Conservation (phyloP, 1,284 basidiomycete species). For the Spongiforma sp. region DNA sequence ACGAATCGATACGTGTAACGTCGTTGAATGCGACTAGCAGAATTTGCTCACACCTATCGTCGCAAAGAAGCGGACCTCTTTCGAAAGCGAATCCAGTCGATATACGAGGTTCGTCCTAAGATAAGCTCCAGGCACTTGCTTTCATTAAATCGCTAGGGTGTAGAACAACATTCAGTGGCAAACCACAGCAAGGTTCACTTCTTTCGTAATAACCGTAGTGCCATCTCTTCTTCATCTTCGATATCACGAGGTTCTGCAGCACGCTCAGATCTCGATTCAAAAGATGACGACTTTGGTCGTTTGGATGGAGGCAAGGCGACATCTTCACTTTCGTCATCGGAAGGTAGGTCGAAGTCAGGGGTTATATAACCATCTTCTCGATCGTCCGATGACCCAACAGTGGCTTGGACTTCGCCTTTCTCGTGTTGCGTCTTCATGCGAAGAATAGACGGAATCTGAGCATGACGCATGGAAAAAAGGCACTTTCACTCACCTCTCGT, state of each 20-base stretch:
- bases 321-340: slow-evolving; percentile 46
- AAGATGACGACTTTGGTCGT: slow-evolving; percentile 38
- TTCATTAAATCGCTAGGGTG: too few relatives aligned
- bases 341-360: slow-evolving; percentile 69
- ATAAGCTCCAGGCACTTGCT: not conserved
- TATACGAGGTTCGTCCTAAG: not conserved
- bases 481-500: slow-evolving; percentile 47
- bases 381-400: slow-evolving; percentile 42
- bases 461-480: not conserved
- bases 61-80: not conserved
- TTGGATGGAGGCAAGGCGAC: slow-evolving; percentile 45
- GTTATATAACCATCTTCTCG: slow-evolving; percentile 76
- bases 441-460: slow-evolving; percentile 7
- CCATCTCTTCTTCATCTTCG: slow-evolving; percentile 60
- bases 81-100: not conserved
- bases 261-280: slow-evolving; percentile 7
- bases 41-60: slow-evolving; percentile 23
- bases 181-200: slow-evolving; percentile 19
- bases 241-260: slow-evolving; percentile 29
- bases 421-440: slow-evolving; percentile 29
- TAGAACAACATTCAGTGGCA: too few relatives aligned
- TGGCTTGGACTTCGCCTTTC: slow-evolving; percentile 29
- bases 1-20: too few relatives aligned
- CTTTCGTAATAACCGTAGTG: slow-evolving; percentile 47
- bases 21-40: slow-evolving; percentile 15